Conservation (phyloP, 495 filamentous ascomycete genomes). For the Lasiosphaeria ovina region DNA sequence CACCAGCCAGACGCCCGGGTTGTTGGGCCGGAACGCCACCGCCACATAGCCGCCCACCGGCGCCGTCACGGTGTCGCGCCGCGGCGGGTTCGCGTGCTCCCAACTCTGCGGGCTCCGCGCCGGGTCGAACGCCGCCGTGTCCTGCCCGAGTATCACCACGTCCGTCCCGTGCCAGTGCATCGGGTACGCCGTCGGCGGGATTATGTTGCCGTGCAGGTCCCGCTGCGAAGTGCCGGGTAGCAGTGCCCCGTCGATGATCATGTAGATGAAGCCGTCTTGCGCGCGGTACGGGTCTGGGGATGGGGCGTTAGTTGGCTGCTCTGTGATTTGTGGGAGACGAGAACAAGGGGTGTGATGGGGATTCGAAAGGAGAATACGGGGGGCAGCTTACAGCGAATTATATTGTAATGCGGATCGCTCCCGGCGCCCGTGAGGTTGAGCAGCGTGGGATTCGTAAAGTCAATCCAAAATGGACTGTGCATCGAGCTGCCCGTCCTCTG, state of each 20-base stretch:
- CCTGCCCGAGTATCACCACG: conserved; percentile 1
- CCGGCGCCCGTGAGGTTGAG: conserved; percentile 6
- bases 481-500: neutral
- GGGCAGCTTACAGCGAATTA: conserved; percentile 5
- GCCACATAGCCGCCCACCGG: conserved; percentile 37
- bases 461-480: conserved; percentile 11
- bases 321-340: neutral
- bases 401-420: conserved; percentile 1
- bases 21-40: conserved; percentile 53
- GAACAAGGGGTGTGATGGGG: too few species aligned
- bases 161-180: conserved; percentile 54
- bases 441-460: conserved; percentile 15
- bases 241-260: conserved; percentile 13
- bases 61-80: conserved; percentile 58
- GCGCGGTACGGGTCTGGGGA: neutral
- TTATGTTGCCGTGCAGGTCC: neutral
- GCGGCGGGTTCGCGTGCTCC: conserved; percentile 43
- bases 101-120: conserved; percentile 14
- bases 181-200: conserved; percentile 17
- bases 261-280: conserved; percentile 11
- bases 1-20: conserved; percentile 52
- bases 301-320: neutral
- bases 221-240: neutral
- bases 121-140: conserved; percentile 28
- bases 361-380: neutral